A percentile compares a stretch with the other conserved stretches of the same genome.
Conservation (phyloP, 495 filamentous ascomycete genomes). For the Aspergillus sparsus region DNA sequence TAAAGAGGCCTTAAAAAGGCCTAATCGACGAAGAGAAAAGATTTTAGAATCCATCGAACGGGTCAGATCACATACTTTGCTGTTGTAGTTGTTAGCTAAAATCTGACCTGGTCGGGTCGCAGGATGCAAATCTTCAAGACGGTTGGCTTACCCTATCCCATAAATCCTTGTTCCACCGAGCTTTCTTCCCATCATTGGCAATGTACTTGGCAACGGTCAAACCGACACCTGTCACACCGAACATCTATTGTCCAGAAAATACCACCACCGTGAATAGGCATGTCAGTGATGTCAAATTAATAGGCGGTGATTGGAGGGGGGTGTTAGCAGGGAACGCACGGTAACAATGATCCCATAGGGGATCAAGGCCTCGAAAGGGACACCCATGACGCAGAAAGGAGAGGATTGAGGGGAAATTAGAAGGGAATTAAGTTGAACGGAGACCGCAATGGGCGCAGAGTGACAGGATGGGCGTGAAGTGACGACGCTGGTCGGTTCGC, state of each 20-base stretch:
- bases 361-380: slow-evolving; percentile 93
- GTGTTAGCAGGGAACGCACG: slow-evolving; percentile 55
- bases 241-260: slow-evolving; percentile 65
- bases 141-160: slow-evolving; percentile 82
- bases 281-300: slow-evolving; percentile 12
- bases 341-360: slow-evolving; percentile 88
- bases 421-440: slow-evolving; percentile 10
- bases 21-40: background rate
- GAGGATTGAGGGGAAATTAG: slow-evolving; percentile 5
- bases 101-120: slow-evolving; percentile 23
- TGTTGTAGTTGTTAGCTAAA: slow-evolving; percentile 48
- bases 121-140: slow-evolving; percentile 25
- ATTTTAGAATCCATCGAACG: background rate
- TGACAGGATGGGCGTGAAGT: background rate
- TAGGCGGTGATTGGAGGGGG: slow-evolving; percentile 1
- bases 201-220: slow-evolving; percentile 71
- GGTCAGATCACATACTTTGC: slow-evolving; percentile 67
- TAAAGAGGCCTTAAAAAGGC: background rate
- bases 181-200: slow-evolving; percentile 86
- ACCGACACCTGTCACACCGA: slow-evolving; percentile 76
- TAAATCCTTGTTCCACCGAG: slow-evolving; percentile 78
- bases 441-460: slow-evolving; percentile 29
- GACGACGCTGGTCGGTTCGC: slow-evolving; percentile 17
- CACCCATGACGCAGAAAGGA: slow-evolving; percentile 66
- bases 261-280: slow-evolving; percentile 5